Conservation (phyloP, 1,284 basidiomycete species). For the Waitea zeae region DNA sequence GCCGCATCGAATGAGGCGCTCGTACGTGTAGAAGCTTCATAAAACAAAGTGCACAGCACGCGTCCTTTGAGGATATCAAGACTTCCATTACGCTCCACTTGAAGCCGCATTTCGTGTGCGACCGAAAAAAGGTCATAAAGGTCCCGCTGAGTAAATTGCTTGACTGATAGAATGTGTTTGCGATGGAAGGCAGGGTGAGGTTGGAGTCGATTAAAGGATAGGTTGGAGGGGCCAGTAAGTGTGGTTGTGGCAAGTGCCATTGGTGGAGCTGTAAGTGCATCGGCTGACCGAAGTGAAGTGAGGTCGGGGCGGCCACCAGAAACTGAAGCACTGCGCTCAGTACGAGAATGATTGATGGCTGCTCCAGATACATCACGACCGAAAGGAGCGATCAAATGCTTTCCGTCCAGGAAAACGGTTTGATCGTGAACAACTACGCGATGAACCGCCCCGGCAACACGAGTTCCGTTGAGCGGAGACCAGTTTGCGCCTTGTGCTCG, state of each 20-base stretch:
- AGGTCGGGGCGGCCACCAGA: conserved; percentile 6
- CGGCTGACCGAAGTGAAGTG: conserved; percentile 4
- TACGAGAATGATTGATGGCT: conserved; percentile 31
- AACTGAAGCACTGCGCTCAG: conserved; percentile 13
- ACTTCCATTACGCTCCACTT: conserved; percentile 84
- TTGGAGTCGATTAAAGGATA: conserved; percentile 21
- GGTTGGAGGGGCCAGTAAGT: conserved; percentile 20
- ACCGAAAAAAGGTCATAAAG: conserved; percentile 90
- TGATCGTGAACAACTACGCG: conserved; percentile 87
- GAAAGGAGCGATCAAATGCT: conserved; percentile 37
- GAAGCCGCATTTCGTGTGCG: conserved; percentile 91
- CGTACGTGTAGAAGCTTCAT: conserved; percentile 94
- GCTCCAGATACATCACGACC: conserved; percentile 77
- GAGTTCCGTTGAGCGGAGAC: conserved; percentile 69
- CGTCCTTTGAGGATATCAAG: conserved; percentile 86
- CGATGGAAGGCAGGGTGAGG: conserved; percentile 64
- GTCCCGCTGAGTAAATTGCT: conserved; percentile 84
- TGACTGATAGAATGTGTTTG: conserved; percentile 88
- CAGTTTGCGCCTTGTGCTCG: conserved; percentile 34
- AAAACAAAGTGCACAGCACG: conserved; percentile 92
- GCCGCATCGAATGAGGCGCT: conserved; percentile 97
- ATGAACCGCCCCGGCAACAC: conserved; percentile 68
- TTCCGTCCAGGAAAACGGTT: conserved; percentile 87
- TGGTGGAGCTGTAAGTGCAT: not conserved
- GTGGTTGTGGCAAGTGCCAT: no score